Evolutionary conservation across 768 basidiomycete genomes (phyloP).

Genomic region (Jaapia argillacea): DNA sequence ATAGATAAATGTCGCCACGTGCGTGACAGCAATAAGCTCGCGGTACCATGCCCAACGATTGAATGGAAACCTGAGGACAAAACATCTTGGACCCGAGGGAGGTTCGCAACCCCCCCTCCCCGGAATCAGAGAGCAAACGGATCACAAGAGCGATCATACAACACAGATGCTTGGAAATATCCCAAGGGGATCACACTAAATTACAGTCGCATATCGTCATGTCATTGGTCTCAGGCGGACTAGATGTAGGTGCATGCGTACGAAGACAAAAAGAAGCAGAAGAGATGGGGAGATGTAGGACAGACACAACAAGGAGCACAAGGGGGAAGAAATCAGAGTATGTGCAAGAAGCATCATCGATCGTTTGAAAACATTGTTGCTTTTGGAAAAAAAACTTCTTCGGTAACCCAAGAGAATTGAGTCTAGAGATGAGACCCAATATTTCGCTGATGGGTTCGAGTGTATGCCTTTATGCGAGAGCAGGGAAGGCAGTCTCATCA

Average conservation of each 20-base stretch:
- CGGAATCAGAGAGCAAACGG: too few species aligned
- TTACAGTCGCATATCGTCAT: background rate
- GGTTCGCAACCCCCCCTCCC: too few species aligned
- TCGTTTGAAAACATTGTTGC: too few species aligned
- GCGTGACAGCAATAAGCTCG: too few species aligned
- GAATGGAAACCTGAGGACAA: too few species aligned
- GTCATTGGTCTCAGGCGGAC: background rate
- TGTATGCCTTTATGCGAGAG: slow-evolving; percentile 41
- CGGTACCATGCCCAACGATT: too few species aligned
- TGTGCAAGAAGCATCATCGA: background rate
- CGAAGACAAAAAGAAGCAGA: too few species aligned
- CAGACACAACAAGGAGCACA: background rate
- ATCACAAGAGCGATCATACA: background rate
- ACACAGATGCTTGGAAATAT: background rate
- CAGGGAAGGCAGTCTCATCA: slow-evolving; percentile 85
- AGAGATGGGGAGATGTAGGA: background rate
- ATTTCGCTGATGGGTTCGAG: slow-evolving; percentile 4
- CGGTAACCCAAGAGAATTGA: too few species aligned
- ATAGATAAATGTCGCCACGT: too few species aligned
- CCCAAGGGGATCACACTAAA: background rate
- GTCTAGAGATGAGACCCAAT: too few species aligned
- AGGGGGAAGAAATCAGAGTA: background rate
- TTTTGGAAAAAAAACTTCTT: too few species aligned
- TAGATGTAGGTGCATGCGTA: background rate
- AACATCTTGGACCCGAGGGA: too few species aligned